A percentile compares a stretch with the other conserved stretches of the same genome.
phyloP scores from a whole-genome alignment of 2,329 filamentous ascomycete species.

The Lecanicillium sp. region DNA sequence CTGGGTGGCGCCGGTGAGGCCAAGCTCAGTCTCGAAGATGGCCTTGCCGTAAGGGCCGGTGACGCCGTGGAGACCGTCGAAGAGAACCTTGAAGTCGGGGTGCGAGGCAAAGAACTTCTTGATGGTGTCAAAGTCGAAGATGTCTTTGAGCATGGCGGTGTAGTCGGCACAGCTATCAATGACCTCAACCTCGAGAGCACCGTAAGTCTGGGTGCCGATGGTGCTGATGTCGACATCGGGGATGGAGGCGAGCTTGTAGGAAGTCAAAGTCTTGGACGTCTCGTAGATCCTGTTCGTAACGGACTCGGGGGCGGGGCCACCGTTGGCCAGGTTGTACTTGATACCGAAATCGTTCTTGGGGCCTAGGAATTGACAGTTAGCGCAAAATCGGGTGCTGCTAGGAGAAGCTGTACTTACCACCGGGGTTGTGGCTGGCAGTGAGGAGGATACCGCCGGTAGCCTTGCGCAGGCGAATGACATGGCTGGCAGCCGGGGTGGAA shows the following conservation, averaged over 20 bases:
- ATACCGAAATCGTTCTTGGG: conserved; percentile 96
- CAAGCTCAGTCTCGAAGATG: conserved; percentile 92
- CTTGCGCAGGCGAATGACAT: conserved; percentile 89
- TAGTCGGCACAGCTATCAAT: conserved; percentile 93
- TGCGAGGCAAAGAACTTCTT: conserved; percentile 85
- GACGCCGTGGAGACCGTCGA: conserved; percentile 90
- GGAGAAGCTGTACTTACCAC: conserved; percentile 56
- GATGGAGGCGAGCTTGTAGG: conserved; percentile 87
- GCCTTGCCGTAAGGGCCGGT: conserved; percentile 92
- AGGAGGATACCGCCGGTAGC: conserved; percentile 94
- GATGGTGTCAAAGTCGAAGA: conserved; percentile 96
- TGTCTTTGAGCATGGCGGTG: conserved; percentile 90
- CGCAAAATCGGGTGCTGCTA: conserved; percentile 2
- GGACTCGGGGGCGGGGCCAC: conserved; percentile 88
- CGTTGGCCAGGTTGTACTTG: conserved; percentile 98
- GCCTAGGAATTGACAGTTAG: conserved; percentile 43
- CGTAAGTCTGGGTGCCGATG: conserved; percentile 79
- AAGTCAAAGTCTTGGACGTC: conserved; percentile 78
- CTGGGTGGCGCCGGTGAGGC: conserved; percentile 70
- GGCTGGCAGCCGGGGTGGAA: conserved; percentile 91
- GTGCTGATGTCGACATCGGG: conserved; percentile 78
- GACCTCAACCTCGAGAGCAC: conserved; percentile 85
- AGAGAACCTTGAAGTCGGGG: conserved; percentile 92
- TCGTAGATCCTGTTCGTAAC: conserved; percentile 98
- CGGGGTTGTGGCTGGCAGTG: conserved; percentile 97